Evolutionary conservation across 148 eudicot species (phyloP).

Genomic region (Rhododendron griersonianum): DNA sequence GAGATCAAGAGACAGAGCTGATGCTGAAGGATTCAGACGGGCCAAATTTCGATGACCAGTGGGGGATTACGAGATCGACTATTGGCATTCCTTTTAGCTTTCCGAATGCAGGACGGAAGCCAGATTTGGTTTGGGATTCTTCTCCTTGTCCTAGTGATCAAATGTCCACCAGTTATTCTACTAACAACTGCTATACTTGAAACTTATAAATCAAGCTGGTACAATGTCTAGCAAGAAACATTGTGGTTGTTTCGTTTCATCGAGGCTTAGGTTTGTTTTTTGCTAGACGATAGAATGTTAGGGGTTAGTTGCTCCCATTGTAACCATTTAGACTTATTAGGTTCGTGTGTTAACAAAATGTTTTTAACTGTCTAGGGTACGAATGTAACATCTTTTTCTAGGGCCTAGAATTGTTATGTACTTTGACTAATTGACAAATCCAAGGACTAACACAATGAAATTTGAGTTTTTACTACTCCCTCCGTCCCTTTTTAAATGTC

Average conservation of each 20-base stretch:
- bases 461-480: background rate
- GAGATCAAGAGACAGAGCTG: slow-evolving; percentile 5
- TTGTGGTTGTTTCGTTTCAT: background rate
- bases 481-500: no score
- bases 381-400: background rate
- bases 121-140: slow-evolving; percentile 36
- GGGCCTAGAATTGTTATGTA: background rate
- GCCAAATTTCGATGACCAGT: background rate
- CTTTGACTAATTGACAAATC: background rate
- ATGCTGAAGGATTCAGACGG: slow-evolving; percentile 3
- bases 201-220: background rate
- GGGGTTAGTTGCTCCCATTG: background rate
- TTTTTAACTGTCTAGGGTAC: background rate
- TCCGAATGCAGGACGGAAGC: slow-evolving; percentile 22
- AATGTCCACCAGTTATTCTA: slow-evolving; percentile 42
- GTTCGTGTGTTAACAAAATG: background rate
- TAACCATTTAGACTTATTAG: background rate
- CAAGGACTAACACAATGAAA: background rate
- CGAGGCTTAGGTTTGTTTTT: background rate
- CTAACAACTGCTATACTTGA: slow-evolving; percentile 36
- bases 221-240: background rate
- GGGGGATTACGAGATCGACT: background rate
- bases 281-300: background rate
- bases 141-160: slow-evolving; percentile 34
- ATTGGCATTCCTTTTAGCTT: background rate